Percentiles rank a stretch among this genome's conserved stretches.
phyloP scores from a whole-genome alignment of 768 basidiomycete genomes.

The Leccinum imitatum region DNA sequence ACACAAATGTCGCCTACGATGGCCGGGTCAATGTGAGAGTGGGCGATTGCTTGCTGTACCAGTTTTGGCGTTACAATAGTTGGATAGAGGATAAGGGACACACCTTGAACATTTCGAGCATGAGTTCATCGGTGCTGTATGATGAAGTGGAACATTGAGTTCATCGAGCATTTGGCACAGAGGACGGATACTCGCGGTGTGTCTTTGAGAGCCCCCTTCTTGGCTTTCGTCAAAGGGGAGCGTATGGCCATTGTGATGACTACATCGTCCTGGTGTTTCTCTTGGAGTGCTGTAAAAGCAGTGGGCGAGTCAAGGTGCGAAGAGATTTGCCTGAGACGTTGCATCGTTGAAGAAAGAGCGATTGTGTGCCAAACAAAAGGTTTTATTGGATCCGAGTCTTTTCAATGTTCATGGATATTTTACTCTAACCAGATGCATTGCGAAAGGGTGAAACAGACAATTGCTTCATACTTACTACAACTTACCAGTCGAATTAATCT shows the following conservation, averaged over 20 bases:
- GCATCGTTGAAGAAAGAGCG: slow-evolving; percentile 39
- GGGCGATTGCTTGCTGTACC: slow-evolving; percentile 54
- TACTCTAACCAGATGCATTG: too few species aligned
- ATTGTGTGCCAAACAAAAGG: neutral
- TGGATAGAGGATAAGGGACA: neutral
- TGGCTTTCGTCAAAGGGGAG: slow-evolving; percentile 73
- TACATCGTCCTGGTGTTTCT: slow-evolving; percentile 70
- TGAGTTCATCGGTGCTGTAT: slow-evolving; percentile 69
- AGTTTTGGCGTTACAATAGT: neutral
- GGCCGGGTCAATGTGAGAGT: slow-evolving; percentile 59
- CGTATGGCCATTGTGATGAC: slow-evolving; percentile 82
- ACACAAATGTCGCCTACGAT: slow-evolving; percentile 78
- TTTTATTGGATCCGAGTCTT: too few species aligned
- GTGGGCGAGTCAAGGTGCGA: slow-evolving; percentile 52
- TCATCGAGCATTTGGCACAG: neutral
- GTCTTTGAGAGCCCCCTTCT: slow-evolving; percentile 74
- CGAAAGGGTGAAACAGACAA: too few species aligned
- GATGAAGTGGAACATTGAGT: slow-evolving; percentile 12
- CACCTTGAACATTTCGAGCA: slow-evolving; percentile 81
- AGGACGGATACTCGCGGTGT: slow-evolving; percentile 44
- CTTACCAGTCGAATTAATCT: too few species aligned
- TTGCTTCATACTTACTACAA: too few species aligned
- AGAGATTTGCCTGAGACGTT: slow-evolving; percentile 65
- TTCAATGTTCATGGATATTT: too few species aligned
- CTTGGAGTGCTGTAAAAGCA: slow-evolving; percentile 52